Evolutionary conservation across 768 basidiomycete species (phyloP), one percentile per base, ranked within the genome.

Genomic region (Rhodotorula sphaerocarpa): DNA sequence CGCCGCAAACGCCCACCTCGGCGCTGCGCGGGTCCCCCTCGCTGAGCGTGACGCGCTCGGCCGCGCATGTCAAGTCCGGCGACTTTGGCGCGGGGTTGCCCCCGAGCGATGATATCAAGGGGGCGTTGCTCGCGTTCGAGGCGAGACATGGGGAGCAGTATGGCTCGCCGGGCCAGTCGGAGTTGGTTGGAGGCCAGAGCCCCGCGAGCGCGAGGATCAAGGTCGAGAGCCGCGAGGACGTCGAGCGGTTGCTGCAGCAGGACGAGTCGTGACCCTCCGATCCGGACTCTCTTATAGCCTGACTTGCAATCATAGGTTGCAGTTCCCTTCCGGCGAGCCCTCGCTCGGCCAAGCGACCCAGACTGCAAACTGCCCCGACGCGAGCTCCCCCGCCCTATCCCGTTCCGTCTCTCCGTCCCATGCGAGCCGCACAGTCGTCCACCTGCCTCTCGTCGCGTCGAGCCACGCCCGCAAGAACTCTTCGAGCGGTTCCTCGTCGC

Each of bases 1-100:
- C 64, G 15, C 64, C 64, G 14, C 64, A 57, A 39, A 66, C 64
- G 20, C 64, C 59, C 3, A 47, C 64, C 10, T 48, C 44, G 0
- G 59, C 55, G 7, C 43, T 60, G 16, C 55, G 44, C 57, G 7
- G 54, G 47, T 3, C 30, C 36, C 11, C 28, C 47, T 25, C 55
- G 61, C 34, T 52, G 10, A 39, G 36, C 36, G 36, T 39, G 36
- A 39, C 36, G 10, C 56, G 31, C 28, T 57, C 44, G 51, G 55
- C 5, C 36, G 34, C 43, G 30, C 50, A n/a, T n/a, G n/a, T n/a
- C n/a, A n/a, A n/a, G n/a, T n/a, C n/a, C n/a, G n/a, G n/a, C n/a
- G n/a, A n/a, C n/a, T n/a, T n/a, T n/a, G n/a, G n/a, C n/a, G n/a
- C n/a, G n/a, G n/a, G n/a, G n/a, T n/a, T n/a, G n/a, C n/a, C n/a